Conservation (phyloP, 768 basidiomycete genomes). For the Boletus rubescentipes region DNA sequence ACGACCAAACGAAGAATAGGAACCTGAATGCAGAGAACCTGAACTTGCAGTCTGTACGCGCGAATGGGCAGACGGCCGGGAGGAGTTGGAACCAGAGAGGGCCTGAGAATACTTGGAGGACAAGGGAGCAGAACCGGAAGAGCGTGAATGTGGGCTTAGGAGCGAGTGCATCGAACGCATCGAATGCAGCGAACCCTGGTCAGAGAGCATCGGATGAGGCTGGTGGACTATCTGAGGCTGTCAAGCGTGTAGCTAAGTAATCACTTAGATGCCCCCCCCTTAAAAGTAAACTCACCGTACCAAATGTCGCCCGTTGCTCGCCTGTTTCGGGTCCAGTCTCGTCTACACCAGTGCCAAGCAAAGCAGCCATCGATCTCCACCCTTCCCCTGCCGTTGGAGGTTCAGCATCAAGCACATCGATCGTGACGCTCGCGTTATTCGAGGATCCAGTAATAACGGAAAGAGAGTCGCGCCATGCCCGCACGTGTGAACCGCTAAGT, state of each 20-base stretch:
- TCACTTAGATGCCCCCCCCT: neutral
- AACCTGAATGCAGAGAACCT: conserved; percentile 46
- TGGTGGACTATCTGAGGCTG: conserved; percentile 48
- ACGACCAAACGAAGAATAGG: conserved; percentile 55
- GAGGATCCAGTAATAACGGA: conserved; percentile 33
- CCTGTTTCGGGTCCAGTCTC: conserved; percentile 23
- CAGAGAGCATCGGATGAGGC: conserved; percentile 46
- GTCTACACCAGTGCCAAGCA: conserved; percentile 14
- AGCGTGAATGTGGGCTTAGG: conserved; percentile 44
- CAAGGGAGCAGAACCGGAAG: conserved; percentile 54
- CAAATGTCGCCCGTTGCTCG: conserved; percentile 57
- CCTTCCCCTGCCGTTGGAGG: conserved; percentile 61
- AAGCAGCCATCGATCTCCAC: conserved; percentile 54
- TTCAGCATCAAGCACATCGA: conserved; percentile 67
- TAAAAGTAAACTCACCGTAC: conserved; percentile 46
- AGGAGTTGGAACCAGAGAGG: conserved; percentile 54
- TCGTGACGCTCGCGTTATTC: conserved; percentile 36
- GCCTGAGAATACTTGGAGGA: conserved; percentile 44
- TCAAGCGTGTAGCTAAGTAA: conserved; percentile 14
- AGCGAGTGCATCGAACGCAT: conserved; percentile 61
- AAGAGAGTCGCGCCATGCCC: conserved; percentile 36
- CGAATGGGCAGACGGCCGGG: conserved; percentile 50
- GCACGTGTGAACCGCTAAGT: conserved; percentile 30
- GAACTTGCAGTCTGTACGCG: conserved; percentile 36
- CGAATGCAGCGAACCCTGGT: conserved; percentile 66